Evolutionary conservation across 202 grass and related monocot species (phyloP), one percentile per base, ranked within the genome.

Genomic region (Alloteropsis angusta): DNA sequence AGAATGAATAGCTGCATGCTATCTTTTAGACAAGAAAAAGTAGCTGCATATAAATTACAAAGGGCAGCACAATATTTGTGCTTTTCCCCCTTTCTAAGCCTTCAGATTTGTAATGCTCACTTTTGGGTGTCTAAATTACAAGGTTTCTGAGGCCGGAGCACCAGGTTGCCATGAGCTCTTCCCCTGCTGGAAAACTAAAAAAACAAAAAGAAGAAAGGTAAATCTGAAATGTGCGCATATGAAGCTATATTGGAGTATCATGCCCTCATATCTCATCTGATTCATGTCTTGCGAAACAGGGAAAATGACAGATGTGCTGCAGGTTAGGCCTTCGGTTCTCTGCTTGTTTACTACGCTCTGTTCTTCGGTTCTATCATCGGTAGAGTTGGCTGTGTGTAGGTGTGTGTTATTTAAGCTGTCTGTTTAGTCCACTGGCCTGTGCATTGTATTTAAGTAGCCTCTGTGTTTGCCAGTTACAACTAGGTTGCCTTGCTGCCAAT

Each of bases 131-230:
- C 30, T 76, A 14, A 68, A 80, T 81, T 73, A 37, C 69, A 94
- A 88, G 26, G 81, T 68, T 57, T 86, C 89, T 8, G 86, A 94
- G 63, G 72, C 92, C 1, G 74, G 88, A 76, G 78, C 72, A 82
- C 81, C 83, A 58, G 83, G 77, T 62, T 94, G 88, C 50, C 84
- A 85, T 68, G 88, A 88, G 6, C 87, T 89, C 16, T 83, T 91
- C 57, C 75, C 87, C 17, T 94, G 92, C 71, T 94, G 92, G 92
- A 91, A 84, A 86, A 73, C 85, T 45, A 72, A 84, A 22, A 94
- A 82, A 58, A 38, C 80, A 30, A 80, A 77, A 75, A 63, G 82
- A 68, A 30, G 65, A 79, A 87, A 84, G 88, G 92, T 94, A 88
- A 28, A 32, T 68, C 37, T 58, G n/a, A 32, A 65, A 82, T 59